Evolutionary conservation across 192 early-diverging fungal species (phyloP).

Genomic region (Coemansia sp.): DNA sequence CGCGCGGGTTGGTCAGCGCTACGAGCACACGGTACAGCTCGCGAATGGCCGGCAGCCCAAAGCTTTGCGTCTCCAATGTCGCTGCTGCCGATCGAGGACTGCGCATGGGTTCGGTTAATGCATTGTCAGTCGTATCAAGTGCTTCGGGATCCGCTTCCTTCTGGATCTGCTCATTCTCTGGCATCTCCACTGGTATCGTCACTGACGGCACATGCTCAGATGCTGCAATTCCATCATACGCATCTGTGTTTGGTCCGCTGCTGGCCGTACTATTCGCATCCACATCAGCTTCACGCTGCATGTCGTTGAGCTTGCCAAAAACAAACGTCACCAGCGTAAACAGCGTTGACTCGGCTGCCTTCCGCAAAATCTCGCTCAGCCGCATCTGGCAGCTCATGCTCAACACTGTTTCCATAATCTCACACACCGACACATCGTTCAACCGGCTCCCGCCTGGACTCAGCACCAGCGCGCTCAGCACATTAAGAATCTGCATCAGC

Average conservation of each 20-base stretch:
- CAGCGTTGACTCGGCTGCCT: constrained; percentile 52
- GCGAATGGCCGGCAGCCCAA: constrained; percentile 80
- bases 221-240: neutral
- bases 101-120: neutral
- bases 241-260: neutral
- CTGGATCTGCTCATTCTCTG: neutral
- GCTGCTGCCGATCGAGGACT: neutral
- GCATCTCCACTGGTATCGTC: neutral
- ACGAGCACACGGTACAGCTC: constrained; percentile 91
- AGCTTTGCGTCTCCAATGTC: constrained; percentile 11
- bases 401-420: constrained; percentile 96
- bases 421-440: constrained; percentile 91
- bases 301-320: constrained; percentile 36
- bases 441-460: constrained; percentile 69
- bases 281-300: constrained; percentile 16
- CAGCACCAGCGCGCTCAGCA: constrained; percentile 73
- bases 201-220: neutral
- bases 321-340: constrained; percentile 50
- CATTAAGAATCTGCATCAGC: constrained; percentile 80
- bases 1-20: constrained; percentile 84
- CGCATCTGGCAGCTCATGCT: constrained; percentile 96
- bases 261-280: neutral
- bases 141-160: neutral
- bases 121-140: neutral
- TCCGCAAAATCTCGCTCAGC: constrained; percentile 64